phyloP scores from a whole-genome alignment of 2,329 filamentous ascomycete species.

The Fusarium neocosmosporiellum region DNA sequence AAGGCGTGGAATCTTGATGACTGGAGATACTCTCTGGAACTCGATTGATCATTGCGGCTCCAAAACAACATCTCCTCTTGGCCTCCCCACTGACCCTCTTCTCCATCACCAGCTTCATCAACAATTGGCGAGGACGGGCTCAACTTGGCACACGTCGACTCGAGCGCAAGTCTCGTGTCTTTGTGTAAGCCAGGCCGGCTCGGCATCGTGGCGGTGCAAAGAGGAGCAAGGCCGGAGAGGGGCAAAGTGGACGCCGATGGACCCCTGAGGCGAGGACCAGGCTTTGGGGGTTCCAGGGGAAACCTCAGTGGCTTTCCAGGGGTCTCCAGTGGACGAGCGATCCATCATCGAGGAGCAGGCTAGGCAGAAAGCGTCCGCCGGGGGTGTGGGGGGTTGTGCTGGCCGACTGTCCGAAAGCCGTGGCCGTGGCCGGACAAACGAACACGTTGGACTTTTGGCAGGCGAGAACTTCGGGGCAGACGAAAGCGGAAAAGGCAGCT shows the following conservation, averaged over 20 bases:
- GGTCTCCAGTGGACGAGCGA: background rate
- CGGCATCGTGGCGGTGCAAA: slow-evolving; percentile 38
- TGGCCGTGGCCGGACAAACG: slow-evolving; percentile 33
- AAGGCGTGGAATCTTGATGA: background rate
- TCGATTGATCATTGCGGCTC: slow-evolving; percentile 9
- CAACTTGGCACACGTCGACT: slow-evolving; percentile 34
- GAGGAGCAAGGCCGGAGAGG: slow-evolving; percentile 15
- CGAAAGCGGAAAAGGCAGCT: slow-evolving; percentile 14
- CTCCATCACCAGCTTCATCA: slow-evolving; percentile 15
- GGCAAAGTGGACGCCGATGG: slow-evolving; percentile 2
- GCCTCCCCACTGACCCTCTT: slow-evolving; percentile 26
- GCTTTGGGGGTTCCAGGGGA: slow-evolving; percentile 1
- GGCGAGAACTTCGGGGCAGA: slow-evolving; percentile 5
- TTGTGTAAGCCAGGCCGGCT: slow-evolving; percentile 33
- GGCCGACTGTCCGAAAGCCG: slow-evolving; percentile 33
- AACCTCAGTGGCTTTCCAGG: slow-evolving; percentile 27
- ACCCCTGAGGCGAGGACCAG: slow-evolving; percentile 5
- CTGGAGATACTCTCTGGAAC: background rate
- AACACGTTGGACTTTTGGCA: slow-evolving; percentile 46
- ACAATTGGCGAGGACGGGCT: slow-evolving; percentile 33
- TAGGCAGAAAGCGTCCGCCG: slow-evolving; percentile 3
- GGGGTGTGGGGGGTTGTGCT: slow-evolving; percentile 32
- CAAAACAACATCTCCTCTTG: slow-evolving; percentile 21
- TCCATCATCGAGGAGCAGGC: background rate
- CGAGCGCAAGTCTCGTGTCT: slow-evolving; percentile 14